Conservation (phyloP, 805 yeast species). For the Naumovozyma dairenensis region DNA sequence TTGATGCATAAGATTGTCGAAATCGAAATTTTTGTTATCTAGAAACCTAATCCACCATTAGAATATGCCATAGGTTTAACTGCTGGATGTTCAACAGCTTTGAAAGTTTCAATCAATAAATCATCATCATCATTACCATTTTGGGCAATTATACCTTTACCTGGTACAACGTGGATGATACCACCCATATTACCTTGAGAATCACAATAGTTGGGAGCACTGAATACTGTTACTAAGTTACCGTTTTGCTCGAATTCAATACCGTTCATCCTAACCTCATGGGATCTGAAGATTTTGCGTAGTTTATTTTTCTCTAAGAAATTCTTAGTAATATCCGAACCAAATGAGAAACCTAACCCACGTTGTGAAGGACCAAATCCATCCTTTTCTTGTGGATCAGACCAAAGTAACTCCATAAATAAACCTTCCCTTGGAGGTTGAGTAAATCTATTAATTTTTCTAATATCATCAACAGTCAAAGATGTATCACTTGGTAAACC, state of each 20-base stretch:
- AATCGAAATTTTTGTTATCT: background rate
- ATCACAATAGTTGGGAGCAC: slow-evolving; percentile 98
- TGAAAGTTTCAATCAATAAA: slow-evolving; percentile 51
- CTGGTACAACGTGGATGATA: slow-evolving; percentile 54
- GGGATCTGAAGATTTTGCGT: slow-evolving; percentile 80
- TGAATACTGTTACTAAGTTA: slow-evolving; percentile 81
- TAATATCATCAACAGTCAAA: slow-evolving; percentile 64
- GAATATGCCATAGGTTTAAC: slow-evolving; percentile 93
- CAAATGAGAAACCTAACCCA: slow-evolving; percentile 94
- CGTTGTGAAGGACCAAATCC: slow-evolving; percentile 87
- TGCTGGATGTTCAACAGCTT: slow-evolving; percentile 83
- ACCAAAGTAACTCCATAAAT: slow-evolving; percentile 96
- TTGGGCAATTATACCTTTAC: slow-evolving; percentile 30
- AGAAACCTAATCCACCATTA: slow-evolving; percentile 35
- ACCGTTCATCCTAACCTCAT: slow-evolving; percentile 90
- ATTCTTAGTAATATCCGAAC: slow-evolving; percentile 81
- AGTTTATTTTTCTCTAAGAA: slow-evolving; percentile 67
- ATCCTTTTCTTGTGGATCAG: slow-evolving; percentile 75
- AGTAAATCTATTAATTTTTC: slow-evolving; percentile 57
- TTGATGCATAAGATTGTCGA: background rate
- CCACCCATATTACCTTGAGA: slow-evolving; percentile 87
- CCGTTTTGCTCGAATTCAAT: slow-evolving; percentile 83
- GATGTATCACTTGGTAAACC: slow-evolving; percentile 78
- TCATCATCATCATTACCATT: slow-evolving; percentile 36
- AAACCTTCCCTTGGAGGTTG: slow-evolving; percentile 89